A percentile compares a stretch with the other conserved stretches of the same genome.
Conservation (phyloP, 495 filamentous ascomycete genomes). For the Aspergillus funiculosus region DNA sequence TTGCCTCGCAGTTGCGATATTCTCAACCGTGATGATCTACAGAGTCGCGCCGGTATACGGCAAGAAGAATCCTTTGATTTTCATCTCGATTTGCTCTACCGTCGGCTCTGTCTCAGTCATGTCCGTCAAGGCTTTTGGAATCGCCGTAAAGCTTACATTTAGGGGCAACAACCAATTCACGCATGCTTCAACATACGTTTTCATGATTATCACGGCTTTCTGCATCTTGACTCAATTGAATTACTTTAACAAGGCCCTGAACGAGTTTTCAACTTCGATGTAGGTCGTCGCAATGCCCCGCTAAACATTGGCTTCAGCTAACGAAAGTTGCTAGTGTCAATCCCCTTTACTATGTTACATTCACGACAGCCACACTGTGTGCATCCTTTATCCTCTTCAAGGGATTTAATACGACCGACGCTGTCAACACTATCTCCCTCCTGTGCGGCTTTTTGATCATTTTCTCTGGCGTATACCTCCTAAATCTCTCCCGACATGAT, state of each 20-base stretch:
- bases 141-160: conserved; percentile 90
- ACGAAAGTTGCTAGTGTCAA: conserved; percentile 67
- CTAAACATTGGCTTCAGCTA: conserved; percentile 16
- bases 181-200: conserved; percentile 92
- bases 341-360: conserved; percentile 98
- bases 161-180: conserved; percentile 89
- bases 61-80: conserved; percentile 91
- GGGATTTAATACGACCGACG: conserved; percentile 93
- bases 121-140: conserved; percentile 97
- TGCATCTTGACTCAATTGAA: conserved; percentile 99
- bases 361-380: conserved; percentile 89
- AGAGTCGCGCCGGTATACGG: conserved; percentile 80
- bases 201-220: conserved; percentile 82
- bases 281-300: conserved; percentile 40
- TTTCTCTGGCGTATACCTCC: conserved; percentile 93
- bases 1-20: conserved; percentile 66
- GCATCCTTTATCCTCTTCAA: conserved; percentile 97
- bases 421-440: conserved; percentile 88
- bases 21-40: conserved; percentile 93
- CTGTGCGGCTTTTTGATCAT: conserved; percentile 93
- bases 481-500: conserved; percentile 88
- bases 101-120: conserved; percentile 97
- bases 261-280: conserved; percentile 95
- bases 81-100: conserved; percentile 93
- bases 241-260: conserved; percentile 98